Base-by-base conservation (phyloP, 1,139 yeast genomes). In the Kurtzmaniella natalensis region DNA sequence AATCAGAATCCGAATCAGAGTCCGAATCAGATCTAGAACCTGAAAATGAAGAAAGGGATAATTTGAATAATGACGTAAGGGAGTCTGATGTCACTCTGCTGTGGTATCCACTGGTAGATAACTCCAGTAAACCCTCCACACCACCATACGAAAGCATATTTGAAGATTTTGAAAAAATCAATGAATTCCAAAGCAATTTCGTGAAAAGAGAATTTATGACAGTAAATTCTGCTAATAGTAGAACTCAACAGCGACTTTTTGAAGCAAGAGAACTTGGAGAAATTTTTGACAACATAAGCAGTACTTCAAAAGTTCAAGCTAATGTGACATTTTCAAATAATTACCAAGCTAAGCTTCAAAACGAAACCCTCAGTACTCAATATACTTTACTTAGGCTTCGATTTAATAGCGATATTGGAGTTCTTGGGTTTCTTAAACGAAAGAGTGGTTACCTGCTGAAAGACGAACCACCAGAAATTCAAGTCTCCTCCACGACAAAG, bases 361-460 rank as follows among this genome's bases (percentile, higher is more conserved):
- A 65, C 38, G 72, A 68, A 39, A 57, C 64, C 3, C 49, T 68
- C 3, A 42, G 50, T 30, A 55, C 64, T 3, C 69, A 67, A 34
- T 67, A 64, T 46, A 64, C 59, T 8, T 54, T 59, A 10, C 57
- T 68, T n/a, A 43, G 72, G 25, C 48, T 65, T 15, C 42, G 72
- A 27, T 68, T 64, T 34, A 49, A 64, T 3, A 38, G 43, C 5
- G 40, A 43, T 21, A 41, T 43, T 17, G 57, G 57, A 1, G 45
- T 50, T 11, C 31, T 50, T 28, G 57, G 57, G 11, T 52, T 35
- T 32, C 30, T 50, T 3, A 35, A 41, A 13, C 34, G 54, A 31
- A 11, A 20, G 29, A 7, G 23, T 9, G 30, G 19, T 6, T 18
- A 17, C 10, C 16, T 15, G 10, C 10, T 10, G 14, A 10, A 10